phyloP scores from a whole-genome alignment of 192 early-diverging fungal species.

The Backusella circina region DNA sequence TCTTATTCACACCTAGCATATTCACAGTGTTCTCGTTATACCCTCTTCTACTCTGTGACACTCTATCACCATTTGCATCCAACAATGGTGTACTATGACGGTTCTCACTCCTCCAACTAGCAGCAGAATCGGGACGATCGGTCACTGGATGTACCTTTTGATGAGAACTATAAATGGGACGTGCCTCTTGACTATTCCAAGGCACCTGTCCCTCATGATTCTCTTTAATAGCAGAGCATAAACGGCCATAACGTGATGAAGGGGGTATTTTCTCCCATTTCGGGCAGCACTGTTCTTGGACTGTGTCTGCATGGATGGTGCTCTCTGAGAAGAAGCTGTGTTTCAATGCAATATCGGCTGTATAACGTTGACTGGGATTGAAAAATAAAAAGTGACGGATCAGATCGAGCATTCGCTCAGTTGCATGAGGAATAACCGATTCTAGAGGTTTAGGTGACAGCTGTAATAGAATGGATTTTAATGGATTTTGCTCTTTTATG shows the following conservation, averaged over 20 bases:
- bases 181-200: neutral
- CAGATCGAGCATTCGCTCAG: slow-evolving; percentile 43
- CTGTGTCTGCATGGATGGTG: neutral
- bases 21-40: neutral
- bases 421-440: neutral
- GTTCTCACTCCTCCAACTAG: neutral
- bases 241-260: neutral
- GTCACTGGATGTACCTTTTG: slow-evolving; percentile 7
- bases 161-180: slow-evolving; percentile 9
- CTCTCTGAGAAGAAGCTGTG: slow-evolving; percentile 52
- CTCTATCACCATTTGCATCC: neutral
- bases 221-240: neutral
- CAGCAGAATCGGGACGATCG: neutral
- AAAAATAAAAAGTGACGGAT: slow-evolving; percentile 73
- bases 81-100: neutral
- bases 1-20: neutral
- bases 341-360: slow-evolving; percentile 67
- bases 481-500: neutral
- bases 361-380: slow-evolving; percentile 73
- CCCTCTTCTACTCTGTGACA: neutral
- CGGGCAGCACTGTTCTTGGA: neutral
- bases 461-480: neutral
- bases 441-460: neutral
- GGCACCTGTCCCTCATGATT: neutral
- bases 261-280: neutral